Evolutionary conservation across 805 yeast genomes (phyloP).

Genomic region (Candida gorgasii): DNA sequence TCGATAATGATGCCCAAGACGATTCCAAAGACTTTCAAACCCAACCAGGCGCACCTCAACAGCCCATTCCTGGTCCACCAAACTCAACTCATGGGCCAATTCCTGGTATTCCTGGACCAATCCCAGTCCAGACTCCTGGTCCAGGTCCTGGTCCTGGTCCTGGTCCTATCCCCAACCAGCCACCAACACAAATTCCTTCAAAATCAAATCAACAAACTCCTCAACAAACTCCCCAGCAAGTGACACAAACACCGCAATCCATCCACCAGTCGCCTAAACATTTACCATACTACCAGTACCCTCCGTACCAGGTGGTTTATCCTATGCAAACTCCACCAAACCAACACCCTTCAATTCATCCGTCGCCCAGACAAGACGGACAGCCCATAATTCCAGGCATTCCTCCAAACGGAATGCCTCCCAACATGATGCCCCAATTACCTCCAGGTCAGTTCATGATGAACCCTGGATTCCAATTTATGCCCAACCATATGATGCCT

Average conservation of each 20-base stretch:
- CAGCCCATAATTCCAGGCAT: slow-evolving; percentile 4
- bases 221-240: slow-evolving; percentile 14
- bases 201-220: slow-evolving; percentile 15
- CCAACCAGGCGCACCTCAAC: slow-evolving; percentile 20
- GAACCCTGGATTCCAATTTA: slow-evolving; percentile 5
- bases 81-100: neutral
- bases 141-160: no score
- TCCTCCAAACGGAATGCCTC: slow-evolving; percentile 14
- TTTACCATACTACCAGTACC: slow-evolving; percentile 1
- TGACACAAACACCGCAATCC: neutral
- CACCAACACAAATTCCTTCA: slow-evolving; percentile 5
- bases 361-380: slow-evolving; percentile 4
- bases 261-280: slow-evolving; percentile 1
- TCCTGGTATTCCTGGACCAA: neutral
- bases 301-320: slow-evolving; percentile 5
- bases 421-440: slow-evolving; percentile 1
- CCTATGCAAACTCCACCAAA: slow-evolving; percentile 16
- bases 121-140: no score
- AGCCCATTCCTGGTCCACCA: neutral
- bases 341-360: slow-evolving; percentile 12
- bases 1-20: neutral
- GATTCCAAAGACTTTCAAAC: slow-evolving; percentile 13
- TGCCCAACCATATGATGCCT: slow-evolving; percentile 6
- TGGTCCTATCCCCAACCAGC: slow-evolving; percentile 6
- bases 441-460: slow-evolving; percentile 6